These are phyloP conservation scores for Colletotrichum sp. DNA, from an alignment of 2,329 filamentous ascomycete genomes.

Conservation along the genomic window DNA sequence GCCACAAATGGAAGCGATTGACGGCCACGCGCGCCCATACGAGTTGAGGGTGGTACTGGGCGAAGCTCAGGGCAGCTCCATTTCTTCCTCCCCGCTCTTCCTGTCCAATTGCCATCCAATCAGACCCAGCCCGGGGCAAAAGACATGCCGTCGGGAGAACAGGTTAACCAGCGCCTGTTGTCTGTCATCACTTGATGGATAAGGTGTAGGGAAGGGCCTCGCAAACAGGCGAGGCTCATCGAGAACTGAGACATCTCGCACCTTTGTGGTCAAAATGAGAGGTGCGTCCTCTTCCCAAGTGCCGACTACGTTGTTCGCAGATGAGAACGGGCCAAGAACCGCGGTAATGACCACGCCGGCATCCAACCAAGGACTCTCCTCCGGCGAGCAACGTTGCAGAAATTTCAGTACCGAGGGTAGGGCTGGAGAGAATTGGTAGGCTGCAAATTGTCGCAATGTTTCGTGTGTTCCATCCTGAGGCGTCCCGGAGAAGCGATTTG, in stretches of 20 bases:
- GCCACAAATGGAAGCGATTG: background rate
- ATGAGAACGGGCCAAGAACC: background rate
- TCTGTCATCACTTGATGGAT: background rate
- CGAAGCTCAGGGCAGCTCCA: background rate
- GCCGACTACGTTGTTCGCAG: background rate
- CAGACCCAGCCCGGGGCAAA: background rate
- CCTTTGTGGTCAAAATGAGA: background rate
- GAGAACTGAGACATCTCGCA: background rate
- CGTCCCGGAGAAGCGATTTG: background rate
- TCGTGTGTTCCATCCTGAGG: background rate
- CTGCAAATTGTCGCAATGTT: background rate
- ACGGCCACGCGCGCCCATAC: background rate
- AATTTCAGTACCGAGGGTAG: background rate
- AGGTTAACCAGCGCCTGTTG: background rate
- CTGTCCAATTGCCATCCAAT: background rate
- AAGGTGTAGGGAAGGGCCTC: background rate
- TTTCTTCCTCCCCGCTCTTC: background rate
- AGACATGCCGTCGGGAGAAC: background rate
- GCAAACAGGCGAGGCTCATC: background rate
- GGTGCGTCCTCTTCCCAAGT: background rate
- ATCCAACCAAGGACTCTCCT: background rate
- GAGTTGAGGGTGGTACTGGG: background rate
- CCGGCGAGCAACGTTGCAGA: background rate
- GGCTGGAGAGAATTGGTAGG: background rate
- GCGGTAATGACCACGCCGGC: background rate